Percentiles rank a stretch among this genome's conserved stretches.
Evolutionary conservation across 257 asterid genomes (phyloP).

Genomic region (Rhazya stricta): DNA sequence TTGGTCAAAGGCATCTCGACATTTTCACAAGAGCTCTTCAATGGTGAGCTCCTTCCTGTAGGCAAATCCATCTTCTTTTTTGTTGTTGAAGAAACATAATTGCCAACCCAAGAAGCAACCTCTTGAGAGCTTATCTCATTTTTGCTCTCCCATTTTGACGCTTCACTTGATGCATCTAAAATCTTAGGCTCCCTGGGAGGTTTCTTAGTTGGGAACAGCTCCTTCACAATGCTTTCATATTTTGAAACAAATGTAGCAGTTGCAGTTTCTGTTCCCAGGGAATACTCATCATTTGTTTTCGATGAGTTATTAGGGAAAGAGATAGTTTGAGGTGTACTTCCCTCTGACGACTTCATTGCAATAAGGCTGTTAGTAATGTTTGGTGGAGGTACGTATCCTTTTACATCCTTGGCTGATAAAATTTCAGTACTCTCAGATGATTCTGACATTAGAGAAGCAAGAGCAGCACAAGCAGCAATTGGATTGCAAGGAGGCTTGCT

Average conservation of each 20-base stretch:
- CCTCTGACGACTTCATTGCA: background rate
- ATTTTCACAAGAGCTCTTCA: constrained; percentile 4
- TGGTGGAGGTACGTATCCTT: background rate
- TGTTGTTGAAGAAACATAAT: background rate
- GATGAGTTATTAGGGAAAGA: constrained; percentile 16
- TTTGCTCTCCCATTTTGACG: background rate
- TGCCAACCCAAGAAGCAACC: background rate
- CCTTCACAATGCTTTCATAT: constrained; percentile 17
- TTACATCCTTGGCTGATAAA: constrained; percentile 8
- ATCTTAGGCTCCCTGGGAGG: constrained; percentile 19
- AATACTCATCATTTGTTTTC: constrained; percentile 10
- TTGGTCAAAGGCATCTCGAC: background rate
- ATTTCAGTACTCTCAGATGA: background rate
- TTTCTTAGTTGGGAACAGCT: constrained; percentile 35
- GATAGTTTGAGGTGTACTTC: constrained; percentile 23
- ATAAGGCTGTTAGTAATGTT: background rate
- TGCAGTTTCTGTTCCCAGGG: constrained; percentile 22
- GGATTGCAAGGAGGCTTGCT: constrained; percentile 40
- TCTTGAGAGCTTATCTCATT: constrained; percentile 2
- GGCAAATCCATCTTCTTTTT: constrained; percentile 21
- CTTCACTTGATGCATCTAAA: constrained; percentile 18
- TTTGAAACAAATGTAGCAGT: constrained; percentile 21
- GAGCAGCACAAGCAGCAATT: constrained; percentile 70
- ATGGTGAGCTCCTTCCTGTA: constrained; percentile 12
- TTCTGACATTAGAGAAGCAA: constrained; percentile 48